Evolutionary conservation across 2,329 filamentous ascomycete genomes (phyloP).

Genomic region (Fusarium nurragi): DNA sequence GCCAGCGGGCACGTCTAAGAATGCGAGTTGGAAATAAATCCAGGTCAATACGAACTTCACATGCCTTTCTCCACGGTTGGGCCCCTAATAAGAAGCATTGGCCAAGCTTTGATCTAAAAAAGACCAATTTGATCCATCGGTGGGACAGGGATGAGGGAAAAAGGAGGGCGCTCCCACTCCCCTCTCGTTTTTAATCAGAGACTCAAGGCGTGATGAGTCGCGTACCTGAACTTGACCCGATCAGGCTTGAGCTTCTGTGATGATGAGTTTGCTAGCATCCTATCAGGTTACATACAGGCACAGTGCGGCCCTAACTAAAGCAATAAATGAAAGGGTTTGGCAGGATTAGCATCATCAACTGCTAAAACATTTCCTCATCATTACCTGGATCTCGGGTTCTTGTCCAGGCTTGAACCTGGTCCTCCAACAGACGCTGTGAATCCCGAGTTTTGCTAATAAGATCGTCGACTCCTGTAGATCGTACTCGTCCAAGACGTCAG

Average conservation of each 20-base stretch:
- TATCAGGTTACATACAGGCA: constrained; percentile 13
- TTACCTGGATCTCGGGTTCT: constrained; percentile 8
- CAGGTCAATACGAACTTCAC: constrained; percentile 20
- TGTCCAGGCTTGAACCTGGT: not conserved
- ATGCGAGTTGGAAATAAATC: constrained; percentile 8
- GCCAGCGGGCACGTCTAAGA: not conserved
- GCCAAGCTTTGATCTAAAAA: constrained; percentile 42
- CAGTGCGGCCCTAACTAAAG: constrained; percentile 16
- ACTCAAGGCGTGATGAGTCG: constrained; percentile 21
- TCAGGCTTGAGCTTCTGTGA: constrained; percentile 31
- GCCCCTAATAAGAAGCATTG: constrained; percentile 34
- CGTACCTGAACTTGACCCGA: constrained; percentile 39
- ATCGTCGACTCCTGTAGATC: constrained; percentile 34
- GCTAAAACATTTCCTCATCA: not conserved
- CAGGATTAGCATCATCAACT: not conserved
- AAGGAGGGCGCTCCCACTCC: constrained; percentile 7
- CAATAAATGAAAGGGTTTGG: not conserved
- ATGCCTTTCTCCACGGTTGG: constrained; percentile 15
- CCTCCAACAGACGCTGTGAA: constrained; percentile 21
- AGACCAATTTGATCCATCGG: constrained; percentile 19
- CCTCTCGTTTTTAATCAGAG: constrained; percentile 9
- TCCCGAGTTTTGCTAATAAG: constrained; percentile 20
- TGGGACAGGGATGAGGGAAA: not conserved
- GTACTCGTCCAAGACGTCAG: constrained; percentile 22
- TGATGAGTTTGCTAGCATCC: constrained; percentile 17